These are phyloP conservation scores for Talaromyces ruber DNA, from an alignment of 495 filamentous ascomycete species.

Conservation along the genomic window DNA sequence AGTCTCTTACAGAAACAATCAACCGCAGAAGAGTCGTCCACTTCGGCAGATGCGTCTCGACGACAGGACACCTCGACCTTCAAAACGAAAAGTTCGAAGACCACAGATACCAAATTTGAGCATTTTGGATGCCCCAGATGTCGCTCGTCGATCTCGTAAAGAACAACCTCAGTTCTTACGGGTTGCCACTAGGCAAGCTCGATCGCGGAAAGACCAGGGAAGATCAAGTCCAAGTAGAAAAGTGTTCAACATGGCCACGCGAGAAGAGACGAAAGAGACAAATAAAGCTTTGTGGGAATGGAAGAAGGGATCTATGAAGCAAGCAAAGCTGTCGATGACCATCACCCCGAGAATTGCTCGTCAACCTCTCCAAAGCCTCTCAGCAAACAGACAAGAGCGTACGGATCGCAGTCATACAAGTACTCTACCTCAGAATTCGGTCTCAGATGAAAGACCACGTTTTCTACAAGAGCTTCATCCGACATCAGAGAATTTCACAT, in stretches of 20 bases:
- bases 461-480: not conserved
- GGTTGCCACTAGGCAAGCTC: conserved; percentile 66
- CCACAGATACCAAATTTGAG: conserved; percentile 45
- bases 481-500: not conserved
- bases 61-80: conserved; percentile 21
- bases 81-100: conserved; percentile 16
- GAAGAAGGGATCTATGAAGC: conserved; percentile 60
- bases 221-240: conserved; percentile 71
- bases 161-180: conserved; percentile 63
- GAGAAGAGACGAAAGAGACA: conserved; percentile 67
- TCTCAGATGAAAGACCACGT: not conserved
- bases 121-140: conserved; percentile 62
- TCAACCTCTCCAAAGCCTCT: conserved; percentile 14
- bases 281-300: conserved; percentile 61
- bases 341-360: conserved; percentile 13
- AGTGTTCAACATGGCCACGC: conserved; percentile 60
- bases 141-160: conserved; percentile 15
- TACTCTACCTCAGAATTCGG: not conserved
- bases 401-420: not conserved
- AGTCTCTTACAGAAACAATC: conserved; percentile 17
- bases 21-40: not conserved
- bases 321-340: conserved; percentile 22
- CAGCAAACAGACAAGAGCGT: conserved; percentile 8
- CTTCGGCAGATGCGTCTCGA: conserved; percentile 26
- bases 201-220: conserved; percentile 51